Percentiles rank a stretch among this genome's conserved stretches.
Evolutionary conservation across 139 green algal species (phyloP).

Genomic region (Chlorella sp.): DNA sequence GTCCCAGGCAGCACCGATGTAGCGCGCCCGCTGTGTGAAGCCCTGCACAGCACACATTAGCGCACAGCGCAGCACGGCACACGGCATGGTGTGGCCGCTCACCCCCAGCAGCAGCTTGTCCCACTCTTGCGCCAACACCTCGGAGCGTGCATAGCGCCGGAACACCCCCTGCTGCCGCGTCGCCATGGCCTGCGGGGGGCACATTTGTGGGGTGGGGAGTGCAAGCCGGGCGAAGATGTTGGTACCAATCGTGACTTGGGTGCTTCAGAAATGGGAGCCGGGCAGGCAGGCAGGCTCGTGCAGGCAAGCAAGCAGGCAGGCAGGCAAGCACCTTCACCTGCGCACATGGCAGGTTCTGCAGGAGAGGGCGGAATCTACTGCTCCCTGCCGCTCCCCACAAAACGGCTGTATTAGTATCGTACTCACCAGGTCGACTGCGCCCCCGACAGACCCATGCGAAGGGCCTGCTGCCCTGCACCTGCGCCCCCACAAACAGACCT

Average conservation of each 20-base stretch:
- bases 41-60: neutral
- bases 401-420: no score
- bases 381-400: no score
- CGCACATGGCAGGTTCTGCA: neutral
- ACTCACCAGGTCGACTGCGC: neutral
- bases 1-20: no score
- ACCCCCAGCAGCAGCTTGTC: slow-evolving; percentile 23
- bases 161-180: slow-evolving; percentile 2
- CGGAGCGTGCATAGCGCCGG: slow-evolving; percentile 11
- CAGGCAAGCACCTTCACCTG: neutral
- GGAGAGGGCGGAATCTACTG: no score
- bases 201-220: neutral
- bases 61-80: neutral
- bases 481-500: no score
- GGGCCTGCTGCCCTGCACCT: no score
- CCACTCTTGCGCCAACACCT: slow-evolving; percentile 17
- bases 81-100: neutral
- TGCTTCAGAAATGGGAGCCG: neutral
- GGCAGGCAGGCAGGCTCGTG: neutral
- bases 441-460: no score
- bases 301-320: no score
- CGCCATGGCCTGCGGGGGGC: neutral
- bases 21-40: no score
- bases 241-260: neutral
- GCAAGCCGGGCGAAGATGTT: no score